Conservation (phyloP, 768 basidiomycete species). For the Lenzites betulinus region DNA sequence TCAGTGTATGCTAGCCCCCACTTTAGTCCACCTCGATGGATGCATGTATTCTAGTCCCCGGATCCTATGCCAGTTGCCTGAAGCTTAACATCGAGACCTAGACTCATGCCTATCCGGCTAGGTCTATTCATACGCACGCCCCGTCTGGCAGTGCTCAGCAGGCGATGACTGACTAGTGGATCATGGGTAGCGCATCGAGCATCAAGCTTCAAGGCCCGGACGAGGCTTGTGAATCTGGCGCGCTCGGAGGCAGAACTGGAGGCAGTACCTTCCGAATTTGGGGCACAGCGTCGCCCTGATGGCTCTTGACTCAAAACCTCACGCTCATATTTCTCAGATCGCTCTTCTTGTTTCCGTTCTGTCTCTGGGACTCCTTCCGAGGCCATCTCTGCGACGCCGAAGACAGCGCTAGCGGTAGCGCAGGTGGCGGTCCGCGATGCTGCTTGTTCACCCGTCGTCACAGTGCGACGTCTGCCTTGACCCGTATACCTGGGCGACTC, state of each 20-base stretch:
- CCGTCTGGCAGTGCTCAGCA: neutral
- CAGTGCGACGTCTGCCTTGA: constrained; percentile 79
- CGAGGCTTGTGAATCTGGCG: neutral
- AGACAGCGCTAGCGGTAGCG: constrained; percentile 1
- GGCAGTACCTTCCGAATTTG: constrained; percentile 9
- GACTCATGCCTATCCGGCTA: neutral
- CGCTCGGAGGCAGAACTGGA: constrained; percentile 5
- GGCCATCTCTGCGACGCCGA: neutral
- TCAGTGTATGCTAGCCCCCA: constrained; percentile 12
- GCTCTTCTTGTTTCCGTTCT: neutral
- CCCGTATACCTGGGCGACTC: constrained; percentile 53
- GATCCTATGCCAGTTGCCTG: neutral
- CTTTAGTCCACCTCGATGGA: neutral
- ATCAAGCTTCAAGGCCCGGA: neutral
- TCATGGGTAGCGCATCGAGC: neutral
- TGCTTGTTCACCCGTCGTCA: constrained; percentile 70
- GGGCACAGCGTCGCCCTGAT: constrained; percentile 13
- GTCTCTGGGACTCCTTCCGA: neutral
- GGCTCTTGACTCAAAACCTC: constrained; percentile 8
- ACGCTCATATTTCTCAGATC: constrained; percentile 6
- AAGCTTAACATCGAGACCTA: neutral
- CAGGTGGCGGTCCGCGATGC: constrained; percentile 35
- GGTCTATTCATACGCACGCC: too few relatives aligned
- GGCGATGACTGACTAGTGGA: neutral
- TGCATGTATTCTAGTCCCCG: constrained; percentile 9